A percentile compares a stretch with the other conserved stretches of the same genome.
These are phyloP conservation scores for Exophiala dermatitidis DNA, from an alignment of 2,329 filamentous ascomycete genomes.

Conservation along the genomic window DNA sequence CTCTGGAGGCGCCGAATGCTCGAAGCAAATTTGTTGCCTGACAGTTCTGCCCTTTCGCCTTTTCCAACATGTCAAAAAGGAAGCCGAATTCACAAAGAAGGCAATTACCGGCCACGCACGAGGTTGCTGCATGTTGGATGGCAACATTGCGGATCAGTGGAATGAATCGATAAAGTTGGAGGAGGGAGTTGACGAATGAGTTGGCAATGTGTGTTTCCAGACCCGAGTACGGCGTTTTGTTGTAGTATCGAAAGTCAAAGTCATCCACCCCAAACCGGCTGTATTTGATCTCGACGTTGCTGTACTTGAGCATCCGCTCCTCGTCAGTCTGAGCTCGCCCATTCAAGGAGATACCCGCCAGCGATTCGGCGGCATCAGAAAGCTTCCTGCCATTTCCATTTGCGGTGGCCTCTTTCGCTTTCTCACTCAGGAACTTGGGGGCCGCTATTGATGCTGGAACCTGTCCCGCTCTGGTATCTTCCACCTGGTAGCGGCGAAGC, in stretches of 20 bases:
- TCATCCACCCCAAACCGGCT: slow-evolving; percentile 99
- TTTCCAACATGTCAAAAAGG: slow-evolving; percentile 95
- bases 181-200: slow-evolving; percentile 85
- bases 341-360: slow-evolving; percentile 64
- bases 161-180: slow-evolving; percentile 88
- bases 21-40: slow-evolving; percentile 94
- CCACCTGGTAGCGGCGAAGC: slow-evolving; percentile 70
- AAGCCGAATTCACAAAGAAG: slow-evolving; percentile 91
- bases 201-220: slow-evolving; percentile 95
- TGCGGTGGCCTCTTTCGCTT: slow-evolving; percentile 59
- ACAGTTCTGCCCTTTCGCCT: slow-evolving; percentile 86
- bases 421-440: slow-evolving; percentile 92
- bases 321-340: slow-evolving; percentile 57
- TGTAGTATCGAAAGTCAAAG: slow-evolving; percentile 98
- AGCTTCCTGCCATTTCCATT: slow-evolving; percentile 34
- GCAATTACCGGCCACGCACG: slow-evolving; percentile 75
- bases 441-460: slow-evolving; percentile 57
- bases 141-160: slow-evolving; percentile 81
- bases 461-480: slow-evolving; percentile 64
- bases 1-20: slow-evolving; percentile 74
- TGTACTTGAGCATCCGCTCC: slow-evolving; percentile 82
- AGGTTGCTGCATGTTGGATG: slow-evolving; percentile 77
- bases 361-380: slow-evolving; percentile 55
- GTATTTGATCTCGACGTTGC: slow-evolving; percentile 95
- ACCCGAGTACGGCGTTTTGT: slow-evolving; percentile 84